Conservation (phyloP, 2,329 filamentous ascomycete species). For the Didymella sp. region DNA sequence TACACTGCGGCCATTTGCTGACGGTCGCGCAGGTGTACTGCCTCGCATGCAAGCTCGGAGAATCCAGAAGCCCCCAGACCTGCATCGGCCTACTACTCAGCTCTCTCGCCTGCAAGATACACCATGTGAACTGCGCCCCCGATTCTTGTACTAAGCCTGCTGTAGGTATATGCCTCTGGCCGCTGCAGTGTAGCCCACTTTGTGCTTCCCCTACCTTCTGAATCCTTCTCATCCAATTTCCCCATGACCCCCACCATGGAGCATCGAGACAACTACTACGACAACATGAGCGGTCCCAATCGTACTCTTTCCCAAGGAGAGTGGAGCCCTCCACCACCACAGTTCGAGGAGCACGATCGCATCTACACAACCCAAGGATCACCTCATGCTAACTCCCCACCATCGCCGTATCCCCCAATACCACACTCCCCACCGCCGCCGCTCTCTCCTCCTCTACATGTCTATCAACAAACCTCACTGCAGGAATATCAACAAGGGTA, state of each 20-base stretch:
- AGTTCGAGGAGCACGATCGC: constrained; percentile 31
- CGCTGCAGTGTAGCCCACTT: background rate
- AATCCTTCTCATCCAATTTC: background rate
- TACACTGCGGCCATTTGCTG: constrained; percentile 24
- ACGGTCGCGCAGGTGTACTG: constrained; percentile 23
- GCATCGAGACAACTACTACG: constrained; percentile 5
- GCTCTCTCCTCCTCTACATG: constrained; percentile 25
- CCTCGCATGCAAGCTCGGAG: constrained; percentile 14
- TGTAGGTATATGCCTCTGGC: constrained; percentile 6
- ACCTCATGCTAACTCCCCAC: constrained; percentile 14
- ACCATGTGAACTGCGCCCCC: constrained; percentile 10
- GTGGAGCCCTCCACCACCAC: constrained; percentile 32
- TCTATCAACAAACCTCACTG: constrained; percentile 16
- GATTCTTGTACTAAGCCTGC: background rate
- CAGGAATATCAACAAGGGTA: constrained; percentile 31
- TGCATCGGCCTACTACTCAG: constrained; percentile 20
- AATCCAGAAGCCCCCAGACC: constrained; percentile 19
- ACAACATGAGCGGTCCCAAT: background rate
- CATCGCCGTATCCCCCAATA: constrained; percentile 11
- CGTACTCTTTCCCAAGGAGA: constrained; percentile 23
- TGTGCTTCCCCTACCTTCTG: background rate
- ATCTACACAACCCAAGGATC: constrained; percentile 18
- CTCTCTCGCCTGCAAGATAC: constrained; percentile 16
- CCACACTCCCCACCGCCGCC: constrained; percentile 25
- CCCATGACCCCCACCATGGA: no score